Evolutionary conservation across 768 basidiomycete species (phyloP).

Genomic region (Infundibulicybe gibba): DNA sequence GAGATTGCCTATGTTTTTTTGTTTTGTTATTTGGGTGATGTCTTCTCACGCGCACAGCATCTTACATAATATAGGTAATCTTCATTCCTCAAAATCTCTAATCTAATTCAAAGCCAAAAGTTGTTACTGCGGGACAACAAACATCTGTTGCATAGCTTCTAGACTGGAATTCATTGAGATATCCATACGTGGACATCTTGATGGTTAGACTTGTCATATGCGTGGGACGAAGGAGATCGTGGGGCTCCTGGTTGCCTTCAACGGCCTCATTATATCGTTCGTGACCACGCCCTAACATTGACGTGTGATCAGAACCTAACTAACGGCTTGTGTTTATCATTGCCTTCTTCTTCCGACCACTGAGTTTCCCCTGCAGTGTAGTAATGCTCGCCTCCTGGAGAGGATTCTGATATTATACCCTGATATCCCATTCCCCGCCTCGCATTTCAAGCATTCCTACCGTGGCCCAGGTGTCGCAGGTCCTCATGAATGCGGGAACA

Average conservation of each 20-base stretch:
- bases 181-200: too few relatives aligned
- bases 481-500: slow-evolving; percentile 14
- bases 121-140: too few relatives aligned
- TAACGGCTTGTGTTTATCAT: slow-evolving; percentile 8
- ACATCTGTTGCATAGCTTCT: too few relatives aligned
- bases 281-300: slow-evolving; percentile 10
- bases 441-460: slow-evolving; percentile 7
- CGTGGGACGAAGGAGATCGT: too few relatives aligned
- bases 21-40: too few relatives aligned
- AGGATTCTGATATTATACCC: slow-evolving; percentile 18
- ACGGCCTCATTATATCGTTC: slow-evolving; percentile 3
- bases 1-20: too few relatives aligned
- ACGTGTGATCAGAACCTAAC: slow-evolving; percentile 10
- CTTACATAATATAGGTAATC: too few relatives aligned
- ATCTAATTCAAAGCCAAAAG: too few relatives aligned
- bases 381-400: slow-evolving; percentile 29
- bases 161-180: too few relatives aligned
- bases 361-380: slow-evolving; percentile 14
- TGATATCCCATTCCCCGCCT: slow-evolving; percentile 3
- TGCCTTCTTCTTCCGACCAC: slow-evolving; percentile 14
- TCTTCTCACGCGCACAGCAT: too few relatives aligned
- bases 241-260: background rate
- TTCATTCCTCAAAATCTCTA: too few relatives aligned
- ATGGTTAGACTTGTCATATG: too few relatives aligned
- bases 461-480: slow-evolving; percentile 4